Evolutionary conservation across 495 filamentous ascomycete species (phyloP).

Genomic region (Penicillium waksmanii): DNA sequence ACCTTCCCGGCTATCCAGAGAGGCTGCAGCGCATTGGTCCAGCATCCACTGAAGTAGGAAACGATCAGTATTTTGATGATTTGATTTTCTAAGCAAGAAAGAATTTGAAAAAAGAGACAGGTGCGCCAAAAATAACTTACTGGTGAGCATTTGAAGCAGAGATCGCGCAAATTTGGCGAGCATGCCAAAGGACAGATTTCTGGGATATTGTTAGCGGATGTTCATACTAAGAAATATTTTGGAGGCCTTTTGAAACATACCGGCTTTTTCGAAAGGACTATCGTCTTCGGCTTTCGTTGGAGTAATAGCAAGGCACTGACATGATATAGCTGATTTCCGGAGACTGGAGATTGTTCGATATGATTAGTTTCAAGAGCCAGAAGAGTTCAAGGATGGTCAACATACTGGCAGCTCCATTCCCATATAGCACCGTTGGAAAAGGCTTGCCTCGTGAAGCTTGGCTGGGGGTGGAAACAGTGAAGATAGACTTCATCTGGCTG

Average conservation of each 20-base stretch:
- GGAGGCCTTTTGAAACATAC: constrained; percentile 14
- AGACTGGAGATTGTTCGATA: constrained; percentile 25
- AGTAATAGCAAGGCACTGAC: constrained; percentile 43
- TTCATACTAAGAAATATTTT: neutral
- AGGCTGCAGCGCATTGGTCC: constrained; percentile 52
- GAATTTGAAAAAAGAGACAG: too few species aligned
- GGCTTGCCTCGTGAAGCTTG: constrained; percentile 21
- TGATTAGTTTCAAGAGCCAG: neutral
- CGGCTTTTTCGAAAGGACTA: constrained; percentile 27
- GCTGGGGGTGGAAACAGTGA: constrained; percentile 25
- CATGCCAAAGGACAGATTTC: constrained; percentile 50
- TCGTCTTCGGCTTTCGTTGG: constrained; percentile 38
- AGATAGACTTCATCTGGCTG: constrained; percentile 42
- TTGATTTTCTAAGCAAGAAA: neutral
- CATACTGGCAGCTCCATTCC: constrained; percentile 36
- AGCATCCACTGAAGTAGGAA: constrained; percentile 37
- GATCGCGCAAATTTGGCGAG: constrained; percentile 50
- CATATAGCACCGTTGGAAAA: constrained; percentile 45
- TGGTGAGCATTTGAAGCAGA: constrained; percentile 42
- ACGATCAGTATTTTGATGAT: neutral
- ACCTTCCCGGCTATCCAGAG: constrained; percentile 50
- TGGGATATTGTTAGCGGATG: constrained; percentile 4
- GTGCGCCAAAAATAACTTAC: constrained; percentile 16
- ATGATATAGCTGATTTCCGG: constrained; percentile 50
- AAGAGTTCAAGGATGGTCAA: neutral